Evolutionary conservation across 2,329 filamentous ascomycete species (phyloP).

Genomic region (Talaromyces pinophilus): DNA sequence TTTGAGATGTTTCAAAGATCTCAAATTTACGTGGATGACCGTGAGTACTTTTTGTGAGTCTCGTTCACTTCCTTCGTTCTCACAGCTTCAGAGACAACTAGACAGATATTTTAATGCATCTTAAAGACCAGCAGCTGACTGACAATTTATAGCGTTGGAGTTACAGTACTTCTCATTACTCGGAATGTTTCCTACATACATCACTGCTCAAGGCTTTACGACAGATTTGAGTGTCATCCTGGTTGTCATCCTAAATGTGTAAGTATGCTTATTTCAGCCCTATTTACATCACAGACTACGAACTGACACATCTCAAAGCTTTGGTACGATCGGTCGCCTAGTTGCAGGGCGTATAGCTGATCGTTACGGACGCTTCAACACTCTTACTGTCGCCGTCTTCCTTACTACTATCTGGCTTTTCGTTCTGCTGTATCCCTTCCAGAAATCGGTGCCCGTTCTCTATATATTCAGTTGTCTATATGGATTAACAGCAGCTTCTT

Average conservation of each 20-base stretch:
- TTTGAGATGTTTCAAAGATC: constrained; percentile 47
- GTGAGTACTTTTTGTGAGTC: constrained; percentile 47
- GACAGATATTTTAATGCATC: neutral
- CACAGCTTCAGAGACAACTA: too few relatives aligned
- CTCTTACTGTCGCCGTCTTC: constrained; percentile 42
- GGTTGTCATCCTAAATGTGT: constrained; percentile 47
- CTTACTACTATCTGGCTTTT: constrained; percentile 44
- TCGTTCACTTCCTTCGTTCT: too few relatives aligned
- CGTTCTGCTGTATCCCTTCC: constrained; percentile 50
- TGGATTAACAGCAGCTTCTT: constrained; percentile 52
- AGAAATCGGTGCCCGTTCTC: constrained; percentile 39
- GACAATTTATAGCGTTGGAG: constrained; percentile 30
- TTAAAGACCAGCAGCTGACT: neutral
- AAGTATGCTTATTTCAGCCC: neutral
- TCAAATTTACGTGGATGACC: constrained; percentile 48
- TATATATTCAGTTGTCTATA: constrained; percentile 50
- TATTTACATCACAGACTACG: neutral
- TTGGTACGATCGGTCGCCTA: constrained; percentile 43
- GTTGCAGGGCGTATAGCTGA: constrained; percentile 49
- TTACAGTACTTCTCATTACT: constrained; percentile 43
- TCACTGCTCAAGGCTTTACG: constrained; percentile 34
- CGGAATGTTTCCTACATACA: constrained; percentile 47
- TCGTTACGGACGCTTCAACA: constrained; percentile 50
- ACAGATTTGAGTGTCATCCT: constrained; percentile 39
- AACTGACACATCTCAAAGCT: neutral